Evolutionary conservation across 768 basidiomycete species (phyloP), one percentile per base, ranked within the genome.

Genomic region (Leccinum sublutescens): DNA sequence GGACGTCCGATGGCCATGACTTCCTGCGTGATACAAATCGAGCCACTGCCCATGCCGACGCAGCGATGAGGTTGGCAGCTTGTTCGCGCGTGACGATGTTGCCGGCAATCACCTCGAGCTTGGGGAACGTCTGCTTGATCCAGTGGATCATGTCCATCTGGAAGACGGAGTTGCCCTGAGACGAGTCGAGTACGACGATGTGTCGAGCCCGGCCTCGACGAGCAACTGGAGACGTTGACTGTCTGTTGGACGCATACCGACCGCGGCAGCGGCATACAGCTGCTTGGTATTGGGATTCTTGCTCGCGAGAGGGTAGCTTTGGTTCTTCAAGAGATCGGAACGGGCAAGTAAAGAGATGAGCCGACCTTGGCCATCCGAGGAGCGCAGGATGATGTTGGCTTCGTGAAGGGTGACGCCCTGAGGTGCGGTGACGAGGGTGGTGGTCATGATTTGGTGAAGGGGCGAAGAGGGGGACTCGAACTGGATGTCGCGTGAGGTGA

Each of bases 21-120:
- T 71, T 98, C 97, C 76, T 99, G 97, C 6, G 97, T 99, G 77
- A 99, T 99, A 73, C 97, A 99, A 70, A 99, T 99, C 5, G 93
- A 96, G 9, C 97, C 97, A 8, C 89, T 92, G 38, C 97, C 97
- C 97, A 99, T 99, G 45, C 97, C 97, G 38, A 99, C 82, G 23
- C 95, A 9, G 82, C 87, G 65, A 99, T 98, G 60, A 99, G 85
- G 23, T 80, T 85, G 15, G 97, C 97, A 1, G 97, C 96, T 71
- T 98, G 97, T 70, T 97, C 95, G 58, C 97, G 88, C 5, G 95
- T 98, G 63, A 99, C 96, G 60, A 99, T 95, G 73, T 99, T 98
- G 43, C 97, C 96, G 2, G 93, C 96, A 59, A 99, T 91, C 64
- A 98, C 88, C 68, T 99, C 92, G 60, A 99, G 83, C 52, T 84